phyloP scores from a whole-genome alignment of 1,139 yeast species.

The Geotrichum bryndzae region DNA sequence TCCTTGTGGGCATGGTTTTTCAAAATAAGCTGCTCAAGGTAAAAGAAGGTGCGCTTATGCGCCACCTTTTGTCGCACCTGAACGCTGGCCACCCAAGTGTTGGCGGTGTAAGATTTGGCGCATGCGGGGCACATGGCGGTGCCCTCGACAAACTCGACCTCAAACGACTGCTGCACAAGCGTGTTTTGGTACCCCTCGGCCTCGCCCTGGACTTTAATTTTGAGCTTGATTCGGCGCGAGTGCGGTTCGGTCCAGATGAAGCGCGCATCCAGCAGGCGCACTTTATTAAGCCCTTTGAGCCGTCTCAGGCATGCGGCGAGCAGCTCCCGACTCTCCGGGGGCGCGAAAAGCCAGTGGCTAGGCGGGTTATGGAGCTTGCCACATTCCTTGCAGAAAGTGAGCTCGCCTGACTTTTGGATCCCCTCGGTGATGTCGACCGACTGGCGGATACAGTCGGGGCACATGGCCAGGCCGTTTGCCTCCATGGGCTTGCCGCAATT shows the following conservation, averaged over 20 bases:
- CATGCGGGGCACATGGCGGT: conserved; percentile 98
- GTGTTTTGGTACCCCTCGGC: conserved; percentile 71
- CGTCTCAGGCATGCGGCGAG: conserved; percentile 85
- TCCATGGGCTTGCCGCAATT: conserved; percentile 98
- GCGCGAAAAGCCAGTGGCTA: conserved; percentile 85
- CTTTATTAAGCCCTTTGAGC: conserved; percentile 79
- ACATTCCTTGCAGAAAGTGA: conserved; percentile 94
- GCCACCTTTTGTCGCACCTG: conserved; percentile 96
- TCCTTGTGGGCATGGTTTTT: conserved; percentile 90
- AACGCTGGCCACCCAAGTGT: conserved; percentile 98
- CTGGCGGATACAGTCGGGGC: conserved; percentile 92
- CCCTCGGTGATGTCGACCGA: conserved; percentile 94
- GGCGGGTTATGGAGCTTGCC: conserved; percentile 93
- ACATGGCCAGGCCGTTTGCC: conserved; percentile 85
- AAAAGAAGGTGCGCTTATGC: conserved; percentile 93
- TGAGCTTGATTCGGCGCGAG: conserved; percentile 86
- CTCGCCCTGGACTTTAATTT: conserved; percentile 93
- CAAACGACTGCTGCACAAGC: conserved; percentile 88
- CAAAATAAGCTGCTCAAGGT: conserved; percentile 89
- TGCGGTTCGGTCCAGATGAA: conserved; percentile 99
- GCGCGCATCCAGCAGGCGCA: conserved; percentile 84
- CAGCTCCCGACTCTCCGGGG: conserved; percentile 85
- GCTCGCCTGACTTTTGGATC: conserved; percentile 85
- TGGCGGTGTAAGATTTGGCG: conserved; percentile 91
- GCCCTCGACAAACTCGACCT: conserved; percentile 88